Conservation (phyloP, 2,329 filamentous ascomycete species). For the Aureobasidium sp. region DNA sequence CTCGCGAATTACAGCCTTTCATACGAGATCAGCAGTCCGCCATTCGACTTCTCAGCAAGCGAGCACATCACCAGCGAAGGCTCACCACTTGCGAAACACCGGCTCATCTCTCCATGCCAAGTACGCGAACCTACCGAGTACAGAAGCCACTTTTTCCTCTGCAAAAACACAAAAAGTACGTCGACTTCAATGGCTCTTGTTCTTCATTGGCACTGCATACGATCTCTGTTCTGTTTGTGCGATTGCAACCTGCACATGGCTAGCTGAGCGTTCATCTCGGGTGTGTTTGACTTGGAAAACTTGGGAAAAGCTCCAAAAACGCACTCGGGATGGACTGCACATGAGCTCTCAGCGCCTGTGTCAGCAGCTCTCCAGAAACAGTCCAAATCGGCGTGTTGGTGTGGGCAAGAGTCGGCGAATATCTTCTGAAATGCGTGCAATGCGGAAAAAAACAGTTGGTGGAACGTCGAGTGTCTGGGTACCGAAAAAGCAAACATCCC, state of each 20-base stretch:
- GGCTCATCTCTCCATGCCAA: slow-evolving; percentile 3
- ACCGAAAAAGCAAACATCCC: slow-evolving; percentile 5
- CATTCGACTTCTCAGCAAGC: background rate
- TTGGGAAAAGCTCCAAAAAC: slow-evolving; percentile 10
- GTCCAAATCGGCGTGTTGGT: background rate
- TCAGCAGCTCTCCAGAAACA: too few species aligned
- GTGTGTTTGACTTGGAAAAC: background rate
- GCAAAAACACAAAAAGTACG: background rate
- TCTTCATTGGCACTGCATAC: slow-evolving; percentile 1
- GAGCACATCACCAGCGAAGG: slow-evolving; percentile 1
- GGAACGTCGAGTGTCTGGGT: background rate
- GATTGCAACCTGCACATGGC: background rate
- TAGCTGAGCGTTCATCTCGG: background rate
- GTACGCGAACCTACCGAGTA: background rate
- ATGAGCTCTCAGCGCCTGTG: background rate
- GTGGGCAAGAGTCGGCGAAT: too few species aligned
- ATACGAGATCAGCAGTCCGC: slow-evolving; percentile 7
- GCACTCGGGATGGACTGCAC: background rate
- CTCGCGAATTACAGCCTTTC: slow-evolving; percentile 6
- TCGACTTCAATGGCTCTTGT: background rate
- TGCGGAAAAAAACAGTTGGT: background rate
- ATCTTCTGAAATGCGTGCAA: background rate
- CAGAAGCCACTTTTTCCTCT: background rate
- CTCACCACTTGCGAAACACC: background rate
- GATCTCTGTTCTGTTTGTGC: background rate